These are phyloP conservation scores for Stephanodiscus minutulus DNA, from an alignment of 108 stramenopile genomes.

Conservation along the genomic window DNA sequence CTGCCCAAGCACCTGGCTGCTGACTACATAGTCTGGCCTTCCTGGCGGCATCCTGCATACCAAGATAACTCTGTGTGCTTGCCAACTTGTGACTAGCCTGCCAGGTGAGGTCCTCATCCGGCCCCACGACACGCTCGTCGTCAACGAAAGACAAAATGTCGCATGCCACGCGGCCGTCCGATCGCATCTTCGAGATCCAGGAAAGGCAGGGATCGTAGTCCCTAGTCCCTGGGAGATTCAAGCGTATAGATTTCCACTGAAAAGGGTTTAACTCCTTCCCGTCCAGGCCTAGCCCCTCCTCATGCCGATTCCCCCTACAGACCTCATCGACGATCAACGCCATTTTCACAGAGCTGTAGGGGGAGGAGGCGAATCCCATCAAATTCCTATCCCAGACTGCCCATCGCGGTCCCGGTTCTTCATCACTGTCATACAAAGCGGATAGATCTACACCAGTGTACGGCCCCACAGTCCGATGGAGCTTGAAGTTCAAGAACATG, in stretches of 20 bases:
- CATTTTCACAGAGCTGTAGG: conserved; percentile 28
- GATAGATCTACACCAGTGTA: conserved; percentile 48
- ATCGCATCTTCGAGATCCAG: conserved; percentile 37
- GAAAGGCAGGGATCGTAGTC: conserved; percentile 38
- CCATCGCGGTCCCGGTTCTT: conserved; percentile 12
- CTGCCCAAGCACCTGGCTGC: conserved; percentile 59
- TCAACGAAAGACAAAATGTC: conserved; percentile 52
- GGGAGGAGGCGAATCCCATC: conserved; percentile 54
- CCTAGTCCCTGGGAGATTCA: conserved; percentile 50
- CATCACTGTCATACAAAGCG: conserved; percentile 2
- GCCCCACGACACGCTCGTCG: conserved; percentile 36
- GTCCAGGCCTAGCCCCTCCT: neutral
- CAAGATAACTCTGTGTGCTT: conserved; percentile 33
- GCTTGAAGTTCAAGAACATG: conserved; percentile 2
- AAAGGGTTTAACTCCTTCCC: conserved; percentile 34
- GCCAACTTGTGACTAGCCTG: conserved; percentile 14
- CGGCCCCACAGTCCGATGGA: conserved; percentile 23
- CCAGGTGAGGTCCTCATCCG: conserved; percentile 18
- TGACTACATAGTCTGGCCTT: conserved; percentile 36
- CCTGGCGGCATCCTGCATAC: conserved; percentile 58
- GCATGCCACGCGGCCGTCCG: too few relatives aligned
- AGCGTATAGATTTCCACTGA: conserved; percentile 30
- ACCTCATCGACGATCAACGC: conserved; percentile 35
- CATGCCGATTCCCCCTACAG: conserved; percentile 28
- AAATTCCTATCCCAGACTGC: conserved; percentile 32